These are phyloP conservation scores for Taphrina flavorubra DNA, from an alignment of 1,139 yeast species.

Conservation along the genomic window DNA sequence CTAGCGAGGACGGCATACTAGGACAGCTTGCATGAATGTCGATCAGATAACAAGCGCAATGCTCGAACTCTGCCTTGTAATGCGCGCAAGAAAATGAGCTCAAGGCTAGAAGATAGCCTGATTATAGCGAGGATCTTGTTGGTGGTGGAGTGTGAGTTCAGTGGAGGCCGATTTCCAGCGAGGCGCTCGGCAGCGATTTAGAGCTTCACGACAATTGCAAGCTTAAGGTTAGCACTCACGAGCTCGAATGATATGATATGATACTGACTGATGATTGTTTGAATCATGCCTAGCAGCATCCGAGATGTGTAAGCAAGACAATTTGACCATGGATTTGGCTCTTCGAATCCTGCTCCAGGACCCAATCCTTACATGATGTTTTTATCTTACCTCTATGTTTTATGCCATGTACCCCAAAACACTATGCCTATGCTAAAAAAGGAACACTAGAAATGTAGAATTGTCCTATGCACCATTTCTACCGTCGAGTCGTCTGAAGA, in stretches of 20 bases:
- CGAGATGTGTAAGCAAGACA: no score
- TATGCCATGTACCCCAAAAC: constrained; percentile 1
- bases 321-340: no score
- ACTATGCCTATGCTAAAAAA: constrained; percentile 4
- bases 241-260: no score
- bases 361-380: not conserved
- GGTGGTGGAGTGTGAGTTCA: constrained; percentile 5
- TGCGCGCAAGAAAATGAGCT: no score
- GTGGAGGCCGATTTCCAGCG: not conserved
- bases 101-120: no score
- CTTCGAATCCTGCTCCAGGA: no score
- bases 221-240: no score
- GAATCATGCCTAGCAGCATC: no score
- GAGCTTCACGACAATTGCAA: not conserved
- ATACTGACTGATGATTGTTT: no score
- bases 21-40: not conserved
- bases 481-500: not conserved
- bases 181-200: not conserved
- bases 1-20: constrained; percentile 6
- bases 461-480: constrained; percentile 4
- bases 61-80: no score
- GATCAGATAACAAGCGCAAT: not conserved
- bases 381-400: not conserved
- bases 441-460: not conserved
- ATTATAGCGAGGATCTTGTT: not conserved